phyloP scores from a whole-genome alignment of 2,329 filamentous ascomycete species.

The Diaporthe vexans region DNA sequence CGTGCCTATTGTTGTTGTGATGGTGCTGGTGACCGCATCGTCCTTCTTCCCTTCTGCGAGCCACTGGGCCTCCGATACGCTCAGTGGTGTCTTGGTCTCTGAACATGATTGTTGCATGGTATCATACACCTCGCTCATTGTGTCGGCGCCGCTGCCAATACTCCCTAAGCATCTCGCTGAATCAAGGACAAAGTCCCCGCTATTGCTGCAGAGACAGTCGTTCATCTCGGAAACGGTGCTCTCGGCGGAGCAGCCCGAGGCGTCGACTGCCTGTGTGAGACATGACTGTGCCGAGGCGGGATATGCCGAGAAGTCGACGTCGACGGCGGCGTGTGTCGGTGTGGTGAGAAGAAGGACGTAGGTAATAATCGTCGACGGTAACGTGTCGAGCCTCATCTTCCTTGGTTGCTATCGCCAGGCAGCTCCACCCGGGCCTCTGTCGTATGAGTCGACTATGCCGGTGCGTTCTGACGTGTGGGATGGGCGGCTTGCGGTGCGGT shows the following conservation, averaged over 20 bases:
- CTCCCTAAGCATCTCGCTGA: slow-evolving; percentile 61
- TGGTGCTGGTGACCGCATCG: slow-evolving; percentile 21
- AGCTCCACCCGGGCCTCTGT: slow-evolving; percentile 9
- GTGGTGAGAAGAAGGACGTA: slow-evolving; percentile 19
- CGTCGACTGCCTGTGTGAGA: slow-evolving; percentile 56
- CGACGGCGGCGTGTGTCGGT: slow-evolving; percentile 3
- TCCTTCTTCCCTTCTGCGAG: background rate
- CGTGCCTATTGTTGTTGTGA: slow-evolving; percentile 35
- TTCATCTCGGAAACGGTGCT: slow-evolving; percentile 58
- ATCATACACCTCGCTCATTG: slow-evolving; percentile 29
- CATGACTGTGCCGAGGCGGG: slow-evolving; percentile 59
- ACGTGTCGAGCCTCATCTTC: slow-evolving; percentile 33
- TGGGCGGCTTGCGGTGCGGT: slow-evolving; percentile 1
- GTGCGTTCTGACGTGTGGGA: background rate
- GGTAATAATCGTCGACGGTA: slow-evolving; percentile 16
- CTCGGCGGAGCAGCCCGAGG: slow-evolving; percentile 57
- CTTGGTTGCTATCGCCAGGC: background rate
- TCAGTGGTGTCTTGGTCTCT: slow-evolving; percentile 34
- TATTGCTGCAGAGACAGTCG: slow-evolving; percentile 64
- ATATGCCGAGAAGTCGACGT: slow-evolving; percentile 59
- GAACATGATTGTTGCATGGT: slow-evolving; percentile 32
- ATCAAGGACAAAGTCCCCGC: slow-evolving; percentile 62
- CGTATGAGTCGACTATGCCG: background rate
- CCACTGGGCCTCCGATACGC: slow-evolving; percentile 25
- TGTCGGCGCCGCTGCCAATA: background rate